phyloP scores from a whole-genome alignment of 2,329 filamentous ascomycete genomes.

The Orbilia blumenaviensis region DNA sequence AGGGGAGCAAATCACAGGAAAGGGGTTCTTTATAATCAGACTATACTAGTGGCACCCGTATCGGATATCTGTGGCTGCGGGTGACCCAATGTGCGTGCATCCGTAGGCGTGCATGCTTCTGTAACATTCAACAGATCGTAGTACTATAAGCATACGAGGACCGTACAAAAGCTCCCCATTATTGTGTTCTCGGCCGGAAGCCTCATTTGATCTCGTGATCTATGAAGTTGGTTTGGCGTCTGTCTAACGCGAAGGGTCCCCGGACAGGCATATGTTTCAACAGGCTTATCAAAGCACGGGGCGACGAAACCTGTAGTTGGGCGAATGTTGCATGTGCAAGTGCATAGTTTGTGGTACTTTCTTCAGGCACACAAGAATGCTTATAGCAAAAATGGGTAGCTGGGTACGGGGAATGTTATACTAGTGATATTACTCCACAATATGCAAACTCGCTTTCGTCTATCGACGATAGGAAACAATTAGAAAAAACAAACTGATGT shows the following conservation, averaged over 20 bases:
- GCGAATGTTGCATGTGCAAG: no score
- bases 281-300: not conserved
- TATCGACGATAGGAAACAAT: not conserved
- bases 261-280: constrained; percentile 11
- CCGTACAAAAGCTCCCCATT: constrained; percentile 6
- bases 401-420: not conserved
- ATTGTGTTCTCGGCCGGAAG: constrained; percentile 2
- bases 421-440: constrained; percentile 21
- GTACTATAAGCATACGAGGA: no score
- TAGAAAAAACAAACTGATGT: constrained; percentile 1
- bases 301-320: no score
- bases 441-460: constrained; percentile 6
- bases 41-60: not conserved
- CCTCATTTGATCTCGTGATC: not conserved
- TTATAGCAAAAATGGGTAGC: not conserved
- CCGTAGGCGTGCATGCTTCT: not conserved
- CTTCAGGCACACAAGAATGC: not conserved
- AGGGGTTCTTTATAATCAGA: not conserved
- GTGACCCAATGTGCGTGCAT: not conserved
- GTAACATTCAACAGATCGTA: no score
- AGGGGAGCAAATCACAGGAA: not conserved
- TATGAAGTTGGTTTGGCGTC: constrained; percentile 4
- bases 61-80: no score
- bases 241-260: not conserved
- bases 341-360: no score